Conservation (phyloP, 177 flowering plant species). For the Vitis hybrid region DNA sequence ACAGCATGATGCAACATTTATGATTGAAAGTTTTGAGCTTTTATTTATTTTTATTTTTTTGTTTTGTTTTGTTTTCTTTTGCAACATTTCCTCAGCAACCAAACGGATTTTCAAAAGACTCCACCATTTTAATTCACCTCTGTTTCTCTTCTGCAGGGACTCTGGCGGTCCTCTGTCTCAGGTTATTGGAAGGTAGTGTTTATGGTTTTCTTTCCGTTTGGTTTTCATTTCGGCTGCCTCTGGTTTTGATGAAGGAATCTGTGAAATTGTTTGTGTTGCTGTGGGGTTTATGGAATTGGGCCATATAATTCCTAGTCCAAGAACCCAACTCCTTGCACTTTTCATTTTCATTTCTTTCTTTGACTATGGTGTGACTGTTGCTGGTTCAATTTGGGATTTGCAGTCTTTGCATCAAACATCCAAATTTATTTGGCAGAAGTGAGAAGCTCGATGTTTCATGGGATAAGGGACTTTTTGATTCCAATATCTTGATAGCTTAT, state of each 20-base stretch:
- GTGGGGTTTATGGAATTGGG: background rate
- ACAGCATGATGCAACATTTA: background rate
- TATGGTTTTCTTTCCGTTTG: background rate
- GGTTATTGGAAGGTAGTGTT: constrained; percentile 62
- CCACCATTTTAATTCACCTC: background rate
- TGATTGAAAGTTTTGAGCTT: background rate
- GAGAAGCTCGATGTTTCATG: constrained; percentile 89
- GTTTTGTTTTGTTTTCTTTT: background rate
- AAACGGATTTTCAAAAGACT: background rate
- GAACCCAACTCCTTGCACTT: background rate
- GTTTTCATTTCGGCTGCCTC: background rate
- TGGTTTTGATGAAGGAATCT: too few species aligned
- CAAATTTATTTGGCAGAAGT: constrained; percentile 85
- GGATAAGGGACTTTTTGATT: constrained; percentile 92
- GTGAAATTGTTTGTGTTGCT: background rate
- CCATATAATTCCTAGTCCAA: constrained; percentile 2
- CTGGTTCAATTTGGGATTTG: constrained; percentile 12
- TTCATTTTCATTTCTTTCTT: constrained; percentile 2
- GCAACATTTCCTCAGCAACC: background rate
- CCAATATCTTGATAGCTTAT: constrained; percentile 68
- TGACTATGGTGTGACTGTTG: background rate
- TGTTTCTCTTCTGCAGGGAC: constrained; percentile 32
- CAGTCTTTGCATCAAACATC: constrained; percentile 88
- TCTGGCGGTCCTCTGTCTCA: constrained; percentile 65
- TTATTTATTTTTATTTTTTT: background rate